Evolutionary conservation across 495 filamentous ascomycete species (phyloP), one percentile per base, ranked within the genome.

Genomic region (Lichenothelia convexa): DNA sequence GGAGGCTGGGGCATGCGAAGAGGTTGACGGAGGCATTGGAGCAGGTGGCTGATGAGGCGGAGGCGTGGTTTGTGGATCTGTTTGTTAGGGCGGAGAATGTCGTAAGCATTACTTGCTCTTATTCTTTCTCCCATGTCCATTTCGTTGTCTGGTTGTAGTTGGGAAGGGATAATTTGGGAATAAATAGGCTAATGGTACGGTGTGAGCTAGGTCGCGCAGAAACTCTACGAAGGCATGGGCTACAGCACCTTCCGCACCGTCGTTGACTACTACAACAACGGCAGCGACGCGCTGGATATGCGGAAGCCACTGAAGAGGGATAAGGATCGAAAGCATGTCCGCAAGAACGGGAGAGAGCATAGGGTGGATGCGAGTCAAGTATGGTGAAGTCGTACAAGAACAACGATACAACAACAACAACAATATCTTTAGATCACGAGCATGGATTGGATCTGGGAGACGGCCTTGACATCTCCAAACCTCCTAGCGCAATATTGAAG

Each of bases 271-370:
- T 97, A 97, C 47, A 81, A 74, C 34, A 86, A 83, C 48, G 75
- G 85, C 51, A 83, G 86, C 48, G 86, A 94, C 63, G 89, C 89
- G 11, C 93, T 79, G 51, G 78, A 97, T 55, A 97, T 97, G 89
- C 73, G 89, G 34, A 95, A 95, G 49, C 75, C 82, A 32, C 73
- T 86, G 57, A 78, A 67, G 56, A 66, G 85, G 42, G 89, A 97
- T 58, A 79, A 76, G 55, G 68, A 75, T 26, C 57, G 65, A 32
- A 65, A 79, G 55, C 78, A 87, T 58, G 65, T 92, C 12, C 67
- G 89, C 40, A 69, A 80, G 37, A 72, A 92, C 44, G 89, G 89
- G 18, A 79, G 91, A 60, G 64, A 78, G 34, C 73, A 79, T 56
- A 65, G 61, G 22, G 81, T 97, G n/a, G 61, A 67, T 18, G 87